These are phyloP conservation scores for Talaromyces thailandensis DNA, from an alignment of 495 filamentous ascomycete species.

Conservation along the genomic window DNA sequence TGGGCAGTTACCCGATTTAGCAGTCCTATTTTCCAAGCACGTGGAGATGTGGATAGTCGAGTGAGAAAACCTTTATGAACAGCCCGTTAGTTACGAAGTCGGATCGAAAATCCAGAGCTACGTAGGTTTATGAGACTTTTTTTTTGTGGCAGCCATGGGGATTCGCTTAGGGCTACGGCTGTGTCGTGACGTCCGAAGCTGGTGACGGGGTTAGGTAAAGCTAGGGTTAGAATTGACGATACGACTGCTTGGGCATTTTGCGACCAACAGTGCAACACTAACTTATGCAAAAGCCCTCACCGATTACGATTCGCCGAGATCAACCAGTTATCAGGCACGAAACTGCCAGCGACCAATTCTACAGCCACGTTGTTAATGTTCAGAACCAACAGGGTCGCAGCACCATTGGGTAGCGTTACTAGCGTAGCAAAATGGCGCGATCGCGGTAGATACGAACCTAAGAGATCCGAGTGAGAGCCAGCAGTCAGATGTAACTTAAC, in stretches of 20 bases:
- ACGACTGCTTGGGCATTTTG: not conserved
- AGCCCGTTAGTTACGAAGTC: not conserved
- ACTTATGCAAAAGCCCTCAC: no score
- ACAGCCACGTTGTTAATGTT: not conserved
- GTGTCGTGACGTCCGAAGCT: not conserved
- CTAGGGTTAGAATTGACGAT: not conserved
- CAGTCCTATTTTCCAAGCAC: not conserved
- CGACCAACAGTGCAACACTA: not conserved
- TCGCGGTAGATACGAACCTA: not conserved
- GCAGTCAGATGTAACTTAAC: not conserved
- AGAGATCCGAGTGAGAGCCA: not conserved
- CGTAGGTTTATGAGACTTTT: not conserved
- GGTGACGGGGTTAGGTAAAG: not conserved
- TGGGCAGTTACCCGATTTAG: not conserved
- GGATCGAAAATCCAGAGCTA: not conserved
- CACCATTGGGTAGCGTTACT: no score
- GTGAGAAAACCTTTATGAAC: not conserved
- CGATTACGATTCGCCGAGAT: not conserved
- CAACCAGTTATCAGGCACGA: not conserved
- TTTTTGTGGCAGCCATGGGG: not conserved
- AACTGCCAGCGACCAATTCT: not conserved
- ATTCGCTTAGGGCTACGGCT: not conserved
- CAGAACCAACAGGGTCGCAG: not conserved
- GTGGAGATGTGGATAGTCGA: not conserved
- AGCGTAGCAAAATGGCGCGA: not conserved